Base-by-base conservation (phyloP, 1,139 yeast species). In the Sugiyamaella neomexicana region DNA sequence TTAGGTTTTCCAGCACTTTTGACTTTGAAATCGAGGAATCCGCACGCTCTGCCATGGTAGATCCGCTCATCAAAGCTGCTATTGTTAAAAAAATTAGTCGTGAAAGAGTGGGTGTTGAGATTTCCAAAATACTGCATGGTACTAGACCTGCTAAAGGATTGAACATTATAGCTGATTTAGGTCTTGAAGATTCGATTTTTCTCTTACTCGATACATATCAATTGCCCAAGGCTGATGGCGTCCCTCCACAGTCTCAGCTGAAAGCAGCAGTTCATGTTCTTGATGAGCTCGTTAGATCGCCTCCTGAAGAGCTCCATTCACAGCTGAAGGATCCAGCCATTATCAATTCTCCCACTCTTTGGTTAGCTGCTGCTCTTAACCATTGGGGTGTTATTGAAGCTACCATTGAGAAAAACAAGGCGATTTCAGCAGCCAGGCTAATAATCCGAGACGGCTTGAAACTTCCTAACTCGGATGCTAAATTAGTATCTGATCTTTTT, bases 91-190 rank as follows among this genome's bases (percentile, higher is more conserved):
- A 95, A 66, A 90, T 95, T 51, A 87, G 96, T 57, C 77, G 95
- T 53, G 99, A 93, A 69, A 78, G 99, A 61, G 85, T 95, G 12
- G 98, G 97, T 2, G 83, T 82, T 12, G 99, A 95, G 65, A 70
- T 91, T 51, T 83, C 79, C 50, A 95, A 95, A 69, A 86, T 86
- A 40, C 72, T 91, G 40, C 71, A 72, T n/a, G 82, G 95, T 23
- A 65, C 69, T 4, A 77, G 85, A 60, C 89, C 95, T 0, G 72
- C 77, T 0, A 78, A 81, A 58, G 97, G 95, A 0, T 71, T 90
- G 49, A 71, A 75, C 17, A 69, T 87, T 55, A 76, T 91, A 39
- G 79, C 79, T 44, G 72, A 76, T 46, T 80, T 82, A 10, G 76
- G 77, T 1, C 75, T 89, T 42, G 80, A 79, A 41, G 76, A 79